Evolutionary conservation across 2,329 filamentous ascomycete genomes (phyloP).

Genomic region (Colletotrichum horii): DNA sequence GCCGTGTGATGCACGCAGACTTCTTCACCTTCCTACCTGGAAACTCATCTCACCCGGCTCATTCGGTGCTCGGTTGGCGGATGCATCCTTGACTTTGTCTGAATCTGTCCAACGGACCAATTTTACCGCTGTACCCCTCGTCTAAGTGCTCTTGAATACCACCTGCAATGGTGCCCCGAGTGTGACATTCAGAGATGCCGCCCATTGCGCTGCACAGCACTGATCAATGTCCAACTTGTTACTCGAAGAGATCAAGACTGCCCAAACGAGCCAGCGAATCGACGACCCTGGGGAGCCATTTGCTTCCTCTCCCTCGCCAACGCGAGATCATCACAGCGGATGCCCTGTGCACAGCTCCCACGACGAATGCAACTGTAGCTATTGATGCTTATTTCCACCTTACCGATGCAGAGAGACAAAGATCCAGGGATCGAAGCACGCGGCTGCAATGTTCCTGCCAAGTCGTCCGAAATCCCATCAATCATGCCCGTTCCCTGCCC

Average conservation of each 20-base stretch:
- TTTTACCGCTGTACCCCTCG: not conserved
- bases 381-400: not conserved
- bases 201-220: not conserved
- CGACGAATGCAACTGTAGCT: not conserved
- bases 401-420: not conserved
- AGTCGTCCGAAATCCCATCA: constrained; percentile 12
- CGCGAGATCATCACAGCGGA: not conserved
- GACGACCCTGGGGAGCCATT: not conserved
- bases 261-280: not conserved
- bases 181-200: not conserved
- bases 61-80: not conserved
- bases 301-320: not conserved
- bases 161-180: not conserved
- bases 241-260: not conserved
- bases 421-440: not conserved
- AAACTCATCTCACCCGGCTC: not conserved
- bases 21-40: not conserved
- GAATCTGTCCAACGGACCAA: not conserved
- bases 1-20: not conserved
- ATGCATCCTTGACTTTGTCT: not conserved
- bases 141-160: not conserved
- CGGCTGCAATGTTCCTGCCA: constrained; percentile 7
- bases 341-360: not conserved
- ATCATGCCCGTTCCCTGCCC: constrained; percentile 5
- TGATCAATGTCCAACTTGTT: not conserved